Base-by-base conservation (phyloP, 305 asterid species). In the Striga hermonthica region DNA sequence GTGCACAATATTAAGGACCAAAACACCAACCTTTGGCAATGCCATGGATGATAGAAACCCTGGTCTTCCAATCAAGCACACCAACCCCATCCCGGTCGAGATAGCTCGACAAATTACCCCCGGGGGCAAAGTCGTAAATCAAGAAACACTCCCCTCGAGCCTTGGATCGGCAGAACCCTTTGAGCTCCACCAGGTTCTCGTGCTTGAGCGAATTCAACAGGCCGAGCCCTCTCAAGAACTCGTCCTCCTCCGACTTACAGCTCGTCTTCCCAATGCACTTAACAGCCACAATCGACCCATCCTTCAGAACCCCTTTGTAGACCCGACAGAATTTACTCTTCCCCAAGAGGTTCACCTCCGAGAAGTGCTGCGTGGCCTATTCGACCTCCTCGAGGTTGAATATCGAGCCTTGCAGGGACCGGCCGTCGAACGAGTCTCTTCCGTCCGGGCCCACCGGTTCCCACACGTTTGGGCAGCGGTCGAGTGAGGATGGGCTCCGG, bases 321-420 rank as follows among this genome's bases (percentile, higher is more conserved):
- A 90, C 95, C 0, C 86, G 84, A 6, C 90, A 88, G 65, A 85
- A 86, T 56, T 88, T 90, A 62, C 95, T 84, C 84, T 71, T 87
- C 38, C 99, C 97, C 83, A 94, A 52, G 6, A 94, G 70, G 58
- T 84, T 88, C 74, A 8, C 69, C 71, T 83, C 95, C 0, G 95
- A 88, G 78, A 94, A 94, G 78, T 94, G 93, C 68, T 83, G 96
- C 11, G 99, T 88, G 11, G 97, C 97, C 2, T 95, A 94, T 68
- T 94, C 96, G 28, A 94, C 79, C 61, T 94, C 99, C 65, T 94
- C 97, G 73, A 88, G 39, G 12, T 90, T 94, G 34, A 85, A 90
- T 76, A n/a, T n/a, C n/a, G n/a, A n/a, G n/a, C n/a, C n/a, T n/a
- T n/a, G n/a, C n/a, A n/a, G n/a, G n/a, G n/a, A n/a, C n/a, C n/a